Percentiles rank a stretch among this genome's conserved stretches.
These are phyloP conservation scores for Suillus clintonianus DNA, from an alignment of 768 basidiomycete genomes.

Conservation along the genomic window DNA sequence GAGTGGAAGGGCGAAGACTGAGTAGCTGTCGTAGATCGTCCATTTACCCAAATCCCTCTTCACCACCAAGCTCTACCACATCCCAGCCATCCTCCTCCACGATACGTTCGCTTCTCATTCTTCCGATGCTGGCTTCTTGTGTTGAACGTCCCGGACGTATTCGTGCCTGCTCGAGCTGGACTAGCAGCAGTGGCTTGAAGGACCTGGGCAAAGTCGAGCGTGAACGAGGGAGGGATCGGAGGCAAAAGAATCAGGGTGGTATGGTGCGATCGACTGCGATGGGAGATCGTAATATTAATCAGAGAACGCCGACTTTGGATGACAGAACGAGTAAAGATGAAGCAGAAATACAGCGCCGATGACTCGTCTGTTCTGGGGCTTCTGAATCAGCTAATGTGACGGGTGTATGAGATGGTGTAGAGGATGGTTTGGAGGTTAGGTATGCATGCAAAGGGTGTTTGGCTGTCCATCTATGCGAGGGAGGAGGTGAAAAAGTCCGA, in stretches of 20 bases:
- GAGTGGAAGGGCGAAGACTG: no score
- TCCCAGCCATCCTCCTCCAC: slow-evolving; percentile 54
- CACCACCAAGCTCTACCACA: slow-evolving; percentile 37
- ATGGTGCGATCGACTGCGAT: slow-evolving; percentile 57
- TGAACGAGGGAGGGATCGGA: slow-evolving; percentile 65
- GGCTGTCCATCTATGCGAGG: slow-evolving; percentile 54
- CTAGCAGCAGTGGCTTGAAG: slow-evolving; percentile 74
- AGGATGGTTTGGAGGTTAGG: slow-evolving; percentile 46
- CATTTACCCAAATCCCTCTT: slow-evolving; percentile 16
- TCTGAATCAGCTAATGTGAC: slow-evolving; percentile 27
- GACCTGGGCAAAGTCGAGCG: slow-evolving; percentile 76
- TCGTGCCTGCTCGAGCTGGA: slow-evolving; percentile 44
- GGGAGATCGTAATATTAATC: background rate
- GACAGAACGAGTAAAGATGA: background rate
- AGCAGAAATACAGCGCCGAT: slow-evolving; percentile 49
- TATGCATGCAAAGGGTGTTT: slow-evolving; percentile 74
- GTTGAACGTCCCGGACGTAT: slow-evolving; percentile 18
- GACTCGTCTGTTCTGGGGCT: slow-evolving; percentile 8
- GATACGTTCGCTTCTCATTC: slow-evolving; percentile 27
- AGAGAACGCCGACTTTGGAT: slow-evolving; percentile 5
- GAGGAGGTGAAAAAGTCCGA: background rate
- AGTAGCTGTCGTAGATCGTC: no score
- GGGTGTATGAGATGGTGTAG: slow-evolving; percentile 25
- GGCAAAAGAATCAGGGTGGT: slow-evolving; percentile 53
- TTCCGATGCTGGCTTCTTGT: slow-evolving; percentile 12